phyloP scores from a whole-genome alignment of 331 rosid species.

The Pyracantha coccinea region DNA sequence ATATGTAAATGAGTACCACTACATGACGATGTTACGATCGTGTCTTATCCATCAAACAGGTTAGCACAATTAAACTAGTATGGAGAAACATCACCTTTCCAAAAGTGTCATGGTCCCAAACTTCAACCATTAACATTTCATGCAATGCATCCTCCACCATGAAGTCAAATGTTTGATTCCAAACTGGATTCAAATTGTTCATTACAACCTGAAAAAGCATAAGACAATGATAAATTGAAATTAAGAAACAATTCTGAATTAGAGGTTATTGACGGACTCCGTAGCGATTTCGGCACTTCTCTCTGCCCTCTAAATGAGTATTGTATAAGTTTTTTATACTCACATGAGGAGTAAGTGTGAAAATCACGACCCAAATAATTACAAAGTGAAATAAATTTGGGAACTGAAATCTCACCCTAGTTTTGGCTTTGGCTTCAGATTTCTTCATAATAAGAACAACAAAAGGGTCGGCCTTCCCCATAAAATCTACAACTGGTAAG shows the following conservation, averaged over 20 bases:
- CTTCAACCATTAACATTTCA: slow-evolving; percentile 74
- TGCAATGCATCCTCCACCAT: slow-evolving; percentile 92
- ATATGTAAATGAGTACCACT: neutral
- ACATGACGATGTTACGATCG: neutral
- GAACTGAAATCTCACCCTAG: slow-evolving; percentile 53
- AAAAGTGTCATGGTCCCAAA: slow-evolving; percentile 93
- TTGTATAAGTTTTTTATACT: too few species aligned
- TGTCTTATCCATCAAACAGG: neutral
- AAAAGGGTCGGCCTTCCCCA: slow-evolving; percentile 95
- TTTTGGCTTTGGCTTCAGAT: slow-evolving; percentile 60
- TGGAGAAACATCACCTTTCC: slow-evolving; percentile 56
- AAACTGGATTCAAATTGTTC: slow-evolving; percentile 75
- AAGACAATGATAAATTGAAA: neutral
- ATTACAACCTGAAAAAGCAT: slow-evolving; percentile 55
- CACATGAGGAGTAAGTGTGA: too few species aligned
- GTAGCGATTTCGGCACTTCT: too few species aligned
- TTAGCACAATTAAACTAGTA: neutral
- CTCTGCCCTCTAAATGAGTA: too few species aligned
- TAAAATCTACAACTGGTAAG: slow-evolving; percentile 67
- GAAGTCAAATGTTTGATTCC: slow-evolving; percentile 97
- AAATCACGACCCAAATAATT: neutral
- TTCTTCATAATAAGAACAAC: slow-evolving; percentile 73
- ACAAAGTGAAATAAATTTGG: neutral
- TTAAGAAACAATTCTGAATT: neutral
- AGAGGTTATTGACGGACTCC: too few species aligned